phyloP scores from a whole-genome alignment of 2,329 filamentous ascomycete species.

The Cladosporium colombiae region DNA sequence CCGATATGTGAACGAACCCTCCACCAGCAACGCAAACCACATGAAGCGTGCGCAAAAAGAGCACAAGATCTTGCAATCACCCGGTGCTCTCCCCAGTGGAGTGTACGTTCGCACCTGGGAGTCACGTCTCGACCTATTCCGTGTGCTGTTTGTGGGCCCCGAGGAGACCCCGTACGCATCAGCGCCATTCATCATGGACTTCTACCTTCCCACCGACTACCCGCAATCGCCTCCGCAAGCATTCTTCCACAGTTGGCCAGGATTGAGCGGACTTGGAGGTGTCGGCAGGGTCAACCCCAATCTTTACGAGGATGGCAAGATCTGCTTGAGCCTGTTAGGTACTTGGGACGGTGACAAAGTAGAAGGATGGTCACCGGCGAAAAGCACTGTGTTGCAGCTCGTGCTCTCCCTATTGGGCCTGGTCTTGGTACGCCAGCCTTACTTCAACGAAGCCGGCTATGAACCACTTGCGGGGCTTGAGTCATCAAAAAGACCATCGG shows the following conservation, averaged over 20 bases:
- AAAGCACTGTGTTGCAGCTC: constrained; percentile 57
- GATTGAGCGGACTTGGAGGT: constrained; percentile 33
- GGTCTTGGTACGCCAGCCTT: constrained; percentile 58
- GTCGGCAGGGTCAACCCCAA: constrained; percentile 57
- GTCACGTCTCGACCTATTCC: constrained; percentile 58
- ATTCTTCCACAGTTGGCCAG: constrained; percentile 60
- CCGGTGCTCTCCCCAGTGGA: constrained; percentile 52
- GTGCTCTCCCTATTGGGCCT: constrained; percentile 33
- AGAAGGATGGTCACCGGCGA: constrained; percentile 55
- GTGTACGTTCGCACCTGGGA: constrained; percentile 64
- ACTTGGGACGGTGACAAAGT: constrained; percentile 60
- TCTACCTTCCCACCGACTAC: constrained; percentile 53
- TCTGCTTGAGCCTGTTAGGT: constrained; percentile 60
- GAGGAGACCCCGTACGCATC: constrained; percentile 62
- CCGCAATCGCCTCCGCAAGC: constrained; percentile 55
- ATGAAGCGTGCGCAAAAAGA: constrained; percentile 59
- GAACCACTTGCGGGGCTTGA: constrained; percentile 46
- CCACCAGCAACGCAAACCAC: constrained; percentile 34
- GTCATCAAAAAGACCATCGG: constrained; percentile 27
- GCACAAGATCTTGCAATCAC: constrained; percentile 56
- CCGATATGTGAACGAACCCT: constrained; percentile 38
- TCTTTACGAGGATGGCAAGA: constrained; percentile 63
- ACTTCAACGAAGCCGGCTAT: constrained; percentile 66
- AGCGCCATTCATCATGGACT: constrained; percentile 62
- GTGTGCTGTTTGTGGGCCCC: constrained; percentile 60